Conservation (phyloP, 768 basidiomycete species). For the Clavulina sp. region DNA sequence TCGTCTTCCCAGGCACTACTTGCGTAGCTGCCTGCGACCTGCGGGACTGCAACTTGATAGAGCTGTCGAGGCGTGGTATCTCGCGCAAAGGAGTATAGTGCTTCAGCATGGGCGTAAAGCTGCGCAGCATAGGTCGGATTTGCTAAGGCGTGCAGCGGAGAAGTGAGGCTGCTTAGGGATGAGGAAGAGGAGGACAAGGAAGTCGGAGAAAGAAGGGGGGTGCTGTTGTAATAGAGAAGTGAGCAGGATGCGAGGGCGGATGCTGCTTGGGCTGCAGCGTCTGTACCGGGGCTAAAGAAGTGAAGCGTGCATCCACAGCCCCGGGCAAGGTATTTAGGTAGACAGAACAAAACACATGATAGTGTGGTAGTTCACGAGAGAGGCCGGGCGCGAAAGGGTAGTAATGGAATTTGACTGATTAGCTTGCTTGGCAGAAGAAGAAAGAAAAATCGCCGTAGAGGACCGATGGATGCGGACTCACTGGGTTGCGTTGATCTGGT, state of each 20-base stretch:
- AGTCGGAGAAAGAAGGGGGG: constrained; percentile 27
- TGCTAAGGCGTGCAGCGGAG: too few relatives aligned
- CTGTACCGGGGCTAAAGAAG: constrained; percentile 54
- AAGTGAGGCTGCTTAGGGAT: constrained; percentile 27
- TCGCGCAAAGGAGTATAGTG: constrained; percentile 61
- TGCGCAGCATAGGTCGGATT: constrained; percentile 55
- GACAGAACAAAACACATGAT: too few relatives aligned
- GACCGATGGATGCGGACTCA: constrained; percentile 13
- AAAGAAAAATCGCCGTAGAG: neutral
- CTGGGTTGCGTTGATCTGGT: constrained; percentile 55
- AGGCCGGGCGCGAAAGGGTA: too few relatives aligned
- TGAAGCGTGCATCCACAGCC: neutral
- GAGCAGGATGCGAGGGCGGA: constrained; percentile 83
- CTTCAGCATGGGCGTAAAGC: constrained; percentile 55
- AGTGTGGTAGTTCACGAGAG: too few relatives aligned
- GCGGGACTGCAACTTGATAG: constrained; percentile 57
- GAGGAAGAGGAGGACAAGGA: neutral
- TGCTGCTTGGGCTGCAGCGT: constrained; percentile 67
- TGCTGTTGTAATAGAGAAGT: constrained; percentile 51
- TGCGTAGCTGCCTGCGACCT: constrained; percentile 37
- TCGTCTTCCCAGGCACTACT: constrained; percentile 63
- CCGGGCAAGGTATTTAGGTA: too few relatives aligned
- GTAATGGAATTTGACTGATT: too few relatives aligned
- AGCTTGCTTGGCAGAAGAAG: neutral
- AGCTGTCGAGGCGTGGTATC: constrained; percentile 36